Evolutionary conservation across 1,139 yeast genomes (phyloP).

Genomic region (Kluyveromyces sp.): DNA sequence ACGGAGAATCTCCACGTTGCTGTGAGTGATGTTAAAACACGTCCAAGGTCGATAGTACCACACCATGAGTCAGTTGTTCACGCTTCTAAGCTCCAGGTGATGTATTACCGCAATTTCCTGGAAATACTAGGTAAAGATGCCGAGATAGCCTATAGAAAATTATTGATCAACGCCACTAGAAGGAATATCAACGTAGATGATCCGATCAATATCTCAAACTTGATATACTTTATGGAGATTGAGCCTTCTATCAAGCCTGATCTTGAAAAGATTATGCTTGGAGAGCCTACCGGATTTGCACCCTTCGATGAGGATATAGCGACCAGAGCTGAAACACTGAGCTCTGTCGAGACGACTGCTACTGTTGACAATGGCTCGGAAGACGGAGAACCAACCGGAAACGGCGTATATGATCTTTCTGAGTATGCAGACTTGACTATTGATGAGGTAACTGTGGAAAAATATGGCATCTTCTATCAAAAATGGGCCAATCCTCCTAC

Average conservation of each 20-base stretch:
- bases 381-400: neutral
- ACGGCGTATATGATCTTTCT: constrained; percentile 14
- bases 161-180: constrained; percentile 40
- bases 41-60: constrained; percentile 41
- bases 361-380: neutral
- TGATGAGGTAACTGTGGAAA: constrained; percentile 12
- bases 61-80: constrained; percentile 40
- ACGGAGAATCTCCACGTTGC: constrained; percentile 23
- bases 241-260: constrained; percentile 38
- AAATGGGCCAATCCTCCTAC: constrained; percentile 52
- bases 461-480: constrained; percentile 23
- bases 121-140: constrained; percentile 32
- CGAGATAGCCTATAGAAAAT: constrained; percentile 20
- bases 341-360: no score
- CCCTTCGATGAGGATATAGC: constrained; percentile 33
- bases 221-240: constrained; percentile 36
- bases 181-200: constrained; percentile 44
- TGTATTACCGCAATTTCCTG: constrained; percentile 45
- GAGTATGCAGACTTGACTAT: constrained; percentile 13
- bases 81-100: constrained; percentile 50
- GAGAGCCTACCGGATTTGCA: constrained; percentile 39
- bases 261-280: constrained; percentile 41
- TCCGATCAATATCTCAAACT: constrained; percentile 39
- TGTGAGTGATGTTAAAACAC: constrained; percentile 55
- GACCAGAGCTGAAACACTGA: neutral